Base-by-base conservation (phyloP, 192 early-diverging fungal species). In the Obelidium mucronatum region DNA sequence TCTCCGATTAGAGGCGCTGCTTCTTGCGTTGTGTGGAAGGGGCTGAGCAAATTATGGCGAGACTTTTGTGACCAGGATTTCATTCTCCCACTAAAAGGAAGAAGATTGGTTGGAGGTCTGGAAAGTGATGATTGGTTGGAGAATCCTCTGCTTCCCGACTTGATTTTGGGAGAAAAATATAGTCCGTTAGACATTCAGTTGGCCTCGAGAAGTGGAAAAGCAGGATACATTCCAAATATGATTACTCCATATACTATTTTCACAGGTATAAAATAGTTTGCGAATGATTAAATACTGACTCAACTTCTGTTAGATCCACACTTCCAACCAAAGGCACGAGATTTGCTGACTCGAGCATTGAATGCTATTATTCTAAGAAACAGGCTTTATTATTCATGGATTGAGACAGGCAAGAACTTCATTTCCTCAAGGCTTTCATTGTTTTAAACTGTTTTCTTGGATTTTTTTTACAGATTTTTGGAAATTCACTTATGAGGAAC, bases 101-200 rank as follows among this genome's bases (percentile, higher is more conserved):
- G 72, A 11, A 79, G 77, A 11, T 52, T 84, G 1, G 59, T 86
- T 52, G 77, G 77, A 1, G 76, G 69, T 22, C 73, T 88, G 17
- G 83, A 86, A 36, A 51, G 70, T 36, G 80, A 84, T 48, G 61
- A 78, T 13, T 81, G 81, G 78, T 52, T 85, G 53, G 79, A 82
- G 26, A 89, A 89, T 77, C 85, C 85, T 4, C 73, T 82, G 40
- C 44, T 89, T 13, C 85, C 85, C 26, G 87, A 87, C 61, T 42
- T 82, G 33, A 40, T 87, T 8, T 78, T 87, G 51, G 52, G 34
- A n/a, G 83, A 86, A 40, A 71, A 80, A 30, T 88, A 88, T 66
- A 60, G 60, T 42, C 80, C 82, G 15, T 82, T 78, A 40, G 86
- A 76, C 36, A 58, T 78, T 33, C 40, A 53, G 28, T 44, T 26